phyloP scores from a whole-genome alignment of 2,329 filamentous ascomycete species.

The Penicillium sp. region DNA sequence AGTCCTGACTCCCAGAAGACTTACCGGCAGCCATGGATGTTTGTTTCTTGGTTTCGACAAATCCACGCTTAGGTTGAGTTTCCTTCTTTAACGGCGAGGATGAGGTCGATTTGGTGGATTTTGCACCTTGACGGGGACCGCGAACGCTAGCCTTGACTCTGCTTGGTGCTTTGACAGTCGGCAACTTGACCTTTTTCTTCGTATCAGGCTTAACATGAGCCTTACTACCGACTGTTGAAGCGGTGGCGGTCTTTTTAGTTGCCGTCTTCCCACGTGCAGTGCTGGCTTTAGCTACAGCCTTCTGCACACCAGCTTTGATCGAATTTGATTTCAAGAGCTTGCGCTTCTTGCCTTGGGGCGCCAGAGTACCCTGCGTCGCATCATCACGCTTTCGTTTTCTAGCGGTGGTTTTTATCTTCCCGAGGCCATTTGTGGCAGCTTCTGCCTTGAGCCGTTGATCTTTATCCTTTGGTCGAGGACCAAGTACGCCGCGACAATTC shows the following conservation, averaged over 20 bases:
- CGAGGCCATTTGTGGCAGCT: conserved; percentile 20
- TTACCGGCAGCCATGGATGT: conserved; percentile 7
- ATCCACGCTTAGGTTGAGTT: conserved; percentile 29
- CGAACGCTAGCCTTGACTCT: conserved; percentile 28
- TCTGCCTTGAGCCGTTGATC: conserved; percentile 34
- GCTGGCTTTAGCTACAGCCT: conserved; percentile 16
- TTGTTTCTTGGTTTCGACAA: conserved; percentile 30
- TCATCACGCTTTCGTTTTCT: conserved; percentile 36
- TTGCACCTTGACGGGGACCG: conserved; percentile 11
- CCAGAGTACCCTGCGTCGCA: background rate
- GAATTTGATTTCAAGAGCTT: conserved; percentile 29
- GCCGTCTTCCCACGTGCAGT: conserved; percentile 20
- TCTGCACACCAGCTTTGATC: conserved; percentile 36
- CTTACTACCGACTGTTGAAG: conserved; percentile 5
- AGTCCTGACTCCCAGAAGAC: conserved; percentile 7
- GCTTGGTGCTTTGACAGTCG: conserved; percentile 29
- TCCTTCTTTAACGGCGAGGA: conserved; percentile 19
- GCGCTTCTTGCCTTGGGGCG: conserved; percentile 3
- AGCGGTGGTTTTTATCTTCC: conserved; percentile 17
- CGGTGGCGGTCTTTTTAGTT: conserved; percentile 17
- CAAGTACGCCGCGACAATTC: conserved; percentile 61
- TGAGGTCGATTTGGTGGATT: conserved; percentile 13
- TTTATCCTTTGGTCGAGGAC: conserved; percentile 54
- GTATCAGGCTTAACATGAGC: conserved; percentile 13
- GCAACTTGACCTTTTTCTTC: conserved; percentile 28